Base-by-base conservation (phyloP, 2,329 filamentous ascomycete genomes). In the Fusarium tanahbumbuense region DNA sequence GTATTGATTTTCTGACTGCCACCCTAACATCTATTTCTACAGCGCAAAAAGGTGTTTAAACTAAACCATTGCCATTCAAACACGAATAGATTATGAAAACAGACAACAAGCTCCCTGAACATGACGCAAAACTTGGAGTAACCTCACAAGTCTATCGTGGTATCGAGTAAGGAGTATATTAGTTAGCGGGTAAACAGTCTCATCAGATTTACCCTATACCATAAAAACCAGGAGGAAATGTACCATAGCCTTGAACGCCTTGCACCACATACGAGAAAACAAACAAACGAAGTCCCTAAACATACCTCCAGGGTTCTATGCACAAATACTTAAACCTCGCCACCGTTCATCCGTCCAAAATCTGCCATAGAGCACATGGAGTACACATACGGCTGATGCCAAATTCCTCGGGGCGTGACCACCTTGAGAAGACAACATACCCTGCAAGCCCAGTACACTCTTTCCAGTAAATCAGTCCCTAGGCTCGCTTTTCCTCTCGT, bases 401-500 rank as follows among this genome's bases (percentile, higher is more conserved):
- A 28, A 28, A 18, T 20, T 13, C 15, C n/a, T 20, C 18, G 23
- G 18, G 34, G 6, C 12, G 22, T 7, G 9, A 16, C 10, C 8
- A 6, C 11, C n/a, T 22, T 10, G 18, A 20, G 7, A 16, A 37
- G 23, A 65, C 5, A 37, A 16, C 34, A 37, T 37, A 37, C 12
- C n/a, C 25, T 5, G 10, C n/a, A 27, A 23, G 4, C 11, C 42
- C 3, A 15, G 7, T 20, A 20, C 28, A 16, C 8, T 28, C 18
- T 28, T 16, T 10, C 12, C 15, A 27, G 25, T 23, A 12, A 13
- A 15, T 20, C 34, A 72, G 32, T 70, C 68, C 32, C 60, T 73
- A 5, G 70, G 28, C 8, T 76, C 73, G 32, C 75, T 73, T 11
- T 70, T 63, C 22, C 83, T 81, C 8, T 73, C 71, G 15, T 83